phyloP scores from a whole-genome alignment of 768 basidiomycete genomes.

The Lentinula edodes region DNA sequence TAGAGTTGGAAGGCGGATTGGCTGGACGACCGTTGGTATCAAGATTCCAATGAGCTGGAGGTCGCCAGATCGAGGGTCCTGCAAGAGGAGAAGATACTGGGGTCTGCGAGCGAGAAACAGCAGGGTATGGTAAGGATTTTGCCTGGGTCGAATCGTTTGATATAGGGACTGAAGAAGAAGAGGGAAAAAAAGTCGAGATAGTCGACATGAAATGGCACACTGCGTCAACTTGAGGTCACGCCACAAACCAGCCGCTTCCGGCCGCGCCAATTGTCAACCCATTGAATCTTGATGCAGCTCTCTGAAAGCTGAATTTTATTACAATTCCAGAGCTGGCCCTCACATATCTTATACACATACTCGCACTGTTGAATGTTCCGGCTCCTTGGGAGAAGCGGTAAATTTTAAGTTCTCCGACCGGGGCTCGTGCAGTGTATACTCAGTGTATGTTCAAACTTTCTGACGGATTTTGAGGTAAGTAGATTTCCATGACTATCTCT shows the following conservation, averaged over 20 bases:
- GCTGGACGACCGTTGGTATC: background rate
- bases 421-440: too few relatives aligned
- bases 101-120: background rate
- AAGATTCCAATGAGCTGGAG: conserved; percentile 5
- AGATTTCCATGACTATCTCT: too few relatives aligned
- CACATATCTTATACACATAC: too few relatives aligned
- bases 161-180: conserved; percentile 2
- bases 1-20: background rate
- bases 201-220: background rate
- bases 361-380: too few relatives aligned
- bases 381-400: too few relatives aligned
- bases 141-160: background rate
- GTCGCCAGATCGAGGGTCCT: conserved; percentile 5
- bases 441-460: too few relatives aligned
- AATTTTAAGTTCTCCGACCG: too few relatives aligned
- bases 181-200: conserved; percentile 2
- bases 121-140: background rate
- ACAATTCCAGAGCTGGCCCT: too few relatives aligned
- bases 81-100: background rate
- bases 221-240: background rate
- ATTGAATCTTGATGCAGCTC: too few relatives aligned
- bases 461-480: too few relatives aligned
- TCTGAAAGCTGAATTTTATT: too few relatives aligned
- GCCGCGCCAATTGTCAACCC: background rate
- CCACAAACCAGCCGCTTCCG: background rate